Conservation (phyloP, 768 basidiomycete species). For the Boletus rufocinnamomeus region DNA sequence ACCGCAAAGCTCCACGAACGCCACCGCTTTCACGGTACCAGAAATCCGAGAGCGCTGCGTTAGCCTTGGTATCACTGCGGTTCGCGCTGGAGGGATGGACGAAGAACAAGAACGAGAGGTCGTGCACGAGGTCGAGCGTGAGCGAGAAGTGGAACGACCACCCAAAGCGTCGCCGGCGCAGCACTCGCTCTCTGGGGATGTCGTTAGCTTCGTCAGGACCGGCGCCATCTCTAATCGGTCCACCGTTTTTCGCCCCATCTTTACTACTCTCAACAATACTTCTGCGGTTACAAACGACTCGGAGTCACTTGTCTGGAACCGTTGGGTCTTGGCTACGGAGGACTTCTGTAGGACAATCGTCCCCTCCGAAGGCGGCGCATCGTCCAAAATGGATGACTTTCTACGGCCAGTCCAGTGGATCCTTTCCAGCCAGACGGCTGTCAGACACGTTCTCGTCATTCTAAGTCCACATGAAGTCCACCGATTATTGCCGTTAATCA, state of each 20-base stretch:
- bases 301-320: constrained; percentile 23
- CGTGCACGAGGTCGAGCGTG: constrained; percentile 42
- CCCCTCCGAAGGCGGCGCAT: neutral
- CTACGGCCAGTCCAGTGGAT: constrained; percentile 48
- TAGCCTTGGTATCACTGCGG: constrained; percentile 29
- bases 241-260: constrained; percentile 24
- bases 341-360: constrained; percentile 18
- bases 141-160: constrained; percentile 41
- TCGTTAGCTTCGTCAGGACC: constrained; percentile 15
- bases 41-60: constrained; percentile 30
- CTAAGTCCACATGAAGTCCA: constrained; percentile 46
- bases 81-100: constrained; percentile 32
- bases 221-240: constrained; percentile 27
- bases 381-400: constrained; percentile 31
- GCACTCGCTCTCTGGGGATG: constrained; percentile 9
- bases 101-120: constrained; percentile 54
- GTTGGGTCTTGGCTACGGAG: constrained; percentile 14
- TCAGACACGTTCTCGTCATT: constrained; percentile 33
- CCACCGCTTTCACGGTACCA: constrained; percentile 1
- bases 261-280: constrained; percentile 13
- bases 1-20: constrained; percentile 6
- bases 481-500: constrained; percentile 40
- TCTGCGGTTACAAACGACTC: constrained; percentile 14
- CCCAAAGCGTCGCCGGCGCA: constrained; percentile 27
- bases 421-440: constrained; percentile 37